phyloP scores from a whole-genome alignment of 2,329 filamentous ascomycete species.

The Orbilia blumenaviensis region DNA sequence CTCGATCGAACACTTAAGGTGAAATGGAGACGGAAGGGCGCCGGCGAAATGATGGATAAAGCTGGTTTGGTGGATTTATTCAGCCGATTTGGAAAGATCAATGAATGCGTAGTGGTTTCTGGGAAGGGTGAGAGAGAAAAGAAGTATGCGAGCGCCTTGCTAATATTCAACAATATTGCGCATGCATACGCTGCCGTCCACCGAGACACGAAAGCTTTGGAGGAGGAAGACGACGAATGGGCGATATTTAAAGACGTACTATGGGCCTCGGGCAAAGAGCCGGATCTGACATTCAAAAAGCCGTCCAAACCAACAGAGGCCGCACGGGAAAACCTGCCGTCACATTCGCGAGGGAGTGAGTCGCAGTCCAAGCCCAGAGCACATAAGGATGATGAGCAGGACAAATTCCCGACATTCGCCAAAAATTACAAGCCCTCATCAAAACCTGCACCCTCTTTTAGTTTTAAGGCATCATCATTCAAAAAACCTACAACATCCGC shows the following conservation, averaged over 20 bases:
- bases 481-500: constrained; percentile 30
- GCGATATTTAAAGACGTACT: constrained; percentile 54
- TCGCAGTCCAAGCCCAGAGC: not conserved
- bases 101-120: constrained; percentile 57
- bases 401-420: constrained; percentile 36
- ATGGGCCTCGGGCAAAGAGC: constrained; percentile 57
- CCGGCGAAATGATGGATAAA: constrained; percentile 60
- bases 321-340: not conserved
- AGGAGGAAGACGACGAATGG: constrained; percentile 34
- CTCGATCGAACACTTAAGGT: constrained; percentile 64
- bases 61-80: constrained; percentile 62
- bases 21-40: constrained; percentile 61
- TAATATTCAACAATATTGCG: constrained; percentile 56
- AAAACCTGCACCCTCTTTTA: constrained; percentile 54
- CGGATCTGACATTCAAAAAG: constrained; percentile 54
- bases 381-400: constrained; percentile 4
- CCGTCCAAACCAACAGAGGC: not conserved
- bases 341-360: not conserved
- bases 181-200: constrained; percentile 56
- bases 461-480: constrained; percentile 50
- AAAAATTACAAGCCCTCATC: constrained; percentile 23
- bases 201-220: constrained; percentile 42
- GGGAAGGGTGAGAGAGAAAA: constrained; percentile 46
- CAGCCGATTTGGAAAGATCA: constrained; percentile 63
- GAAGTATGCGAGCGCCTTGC: constrained; percentile 55